Evolutionary conservation across 1,284 basidiomycete species (phyloP), one percentile per base, ranked within the genome.

Genomic region (Stereum hirsutum): DNA sequence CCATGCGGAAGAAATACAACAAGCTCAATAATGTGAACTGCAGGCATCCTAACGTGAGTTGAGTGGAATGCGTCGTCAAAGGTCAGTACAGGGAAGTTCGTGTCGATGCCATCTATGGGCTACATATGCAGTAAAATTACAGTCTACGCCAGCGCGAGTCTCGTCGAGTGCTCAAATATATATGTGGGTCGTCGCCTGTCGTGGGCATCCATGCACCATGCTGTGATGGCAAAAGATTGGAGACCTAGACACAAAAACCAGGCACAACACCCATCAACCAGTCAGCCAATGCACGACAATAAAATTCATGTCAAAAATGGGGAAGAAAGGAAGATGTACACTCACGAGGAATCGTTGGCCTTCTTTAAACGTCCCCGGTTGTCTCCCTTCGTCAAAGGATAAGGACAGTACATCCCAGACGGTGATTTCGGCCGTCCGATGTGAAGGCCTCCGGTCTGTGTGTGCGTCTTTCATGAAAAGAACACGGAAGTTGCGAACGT

Each of bases 401-500:
- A 86, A 52, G 7, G 63, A 66, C 4, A 79, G 62, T 1, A 79
- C 81, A 54, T 95, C 89, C 89, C 90, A 94, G 1, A 92, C 74
- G 0, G 85, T 93, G 39, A 96, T 53, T 56, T 89, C 84, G 0
- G 78, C 90, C 1, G 62, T 69, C 14, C 88, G 74, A 45, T 68
- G 66, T 4, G 71, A 64, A 12, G 73, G 72, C 47, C 68, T 64
- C 46, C 68, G 67, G 1, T 55, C 54, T 26, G 74, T 75, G 23
- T 65, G 67, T 5, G 83, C 80, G 57, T 98, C 95, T 48, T 75
- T 66, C 17, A 88, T 74, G 11, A 83, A 66, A 6, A 94, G 61
- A 4, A 96, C 78, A 19, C 91, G 72, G 61, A 97, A 96, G 46
- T 73, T 78, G 34, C 85, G 78, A 11, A 92, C 83, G 19, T 86